A percentile compares a stretch with the other conserved stretches of the same genome.
These are phyloP conservation scores for Pseudocercospora pini-densiflorae DNA, from an alignment of 2,329 filamentous ascomycete genomes.

Conservation along the genomic window DNA sequence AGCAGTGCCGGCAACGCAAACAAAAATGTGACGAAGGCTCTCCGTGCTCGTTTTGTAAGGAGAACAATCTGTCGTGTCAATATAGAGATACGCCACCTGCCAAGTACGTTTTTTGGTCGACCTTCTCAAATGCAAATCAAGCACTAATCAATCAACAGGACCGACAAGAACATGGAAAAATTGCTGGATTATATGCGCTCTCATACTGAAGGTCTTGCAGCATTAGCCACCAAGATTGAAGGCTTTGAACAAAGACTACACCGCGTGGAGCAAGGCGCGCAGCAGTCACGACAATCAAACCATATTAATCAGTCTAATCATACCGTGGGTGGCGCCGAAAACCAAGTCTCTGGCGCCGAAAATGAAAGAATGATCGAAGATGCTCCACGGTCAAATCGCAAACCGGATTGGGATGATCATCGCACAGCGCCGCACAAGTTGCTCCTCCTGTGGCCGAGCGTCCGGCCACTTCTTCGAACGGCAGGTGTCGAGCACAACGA, in stretches of 20 bases:
- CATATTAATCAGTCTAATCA: conserved; percentile 11
- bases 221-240: conserved; percentile 33
- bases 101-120: conserved; percentile 64
- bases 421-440: conserved; percentile 88
- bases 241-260: conserved; percentile 33
- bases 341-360: conserved; percentile 3
- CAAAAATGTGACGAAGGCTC: conserved; percentile 90
- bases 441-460: conserved; percentile 65
- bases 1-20: conserved; percentile 84
- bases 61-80: conserved; percentile 81
- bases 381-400: conserved; percentile 37
- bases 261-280: conserved; percentile 31
- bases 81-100: conserved; percentile 91
- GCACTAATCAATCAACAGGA: conserved; percentile 46
- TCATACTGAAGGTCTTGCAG: conserved; percentile 38
- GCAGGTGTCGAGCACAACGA: conserved; percentile 36
- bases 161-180: conserved; percentile 54
- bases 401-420: conserved; percentile 81
- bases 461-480: conserved; percentile 39
- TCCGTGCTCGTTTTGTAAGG: conserved; percentile 82
- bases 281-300: conserved; percentile 15
- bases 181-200: conserved; percentile 51
- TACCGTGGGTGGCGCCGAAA: conserved; percentile 17
- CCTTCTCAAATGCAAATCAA: conserved; percentile 9
- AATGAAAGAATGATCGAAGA: conserved; percentile 33